Evolutionary conservation across 2,329 filamentous ascomycete species (phyloP).

Genomic region (Fusarium pseudoanthophilum): DNA sequence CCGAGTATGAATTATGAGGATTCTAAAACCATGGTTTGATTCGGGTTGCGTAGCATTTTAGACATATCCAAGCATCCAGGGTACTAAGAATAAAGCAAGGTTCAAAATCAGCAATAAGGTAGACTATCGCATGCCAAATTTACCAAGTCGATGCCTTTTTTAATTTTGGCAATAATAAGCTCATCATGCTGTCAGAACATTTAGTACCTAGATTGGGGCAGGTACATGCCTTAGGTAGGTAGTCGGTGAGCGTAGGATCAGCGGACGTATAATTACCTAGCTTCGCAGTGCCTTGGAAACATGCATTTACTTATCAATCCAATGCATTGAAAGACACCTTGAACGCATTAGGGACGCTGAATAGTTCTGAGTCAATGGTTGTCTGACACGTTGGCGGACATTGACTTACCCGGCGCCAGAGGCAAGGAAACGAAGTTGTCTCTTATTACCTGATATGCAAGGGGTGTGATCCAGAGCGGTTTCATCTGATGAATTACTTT

Average conservation of each 20-base stretch:
- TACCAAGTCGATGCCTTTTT: neutral
- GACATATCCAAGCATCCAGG: constrained; percentile 4
- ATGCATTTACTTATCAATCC: neutral
- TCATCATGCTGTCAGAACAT: neutral
- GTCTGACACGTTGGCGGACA: constrained; percentile 26
- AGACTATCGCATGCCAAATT: neutral
- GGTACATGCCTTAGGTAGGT: neutral
- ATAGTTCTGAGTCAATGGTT: constrained; percentile 22
- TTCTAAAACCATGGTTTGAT: neutral
- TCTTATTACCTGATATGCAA: constrained; percentile 7
- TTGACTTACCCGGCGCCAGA: constrained; percentile 14
- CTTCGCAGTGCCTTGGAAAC: neutral
- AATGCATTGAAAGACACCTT: constrained; percentile 10
- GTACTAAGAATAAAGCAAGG: neutral
- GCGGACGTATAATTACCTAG: neutral
- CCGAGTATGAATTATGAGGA: constrained; percentile 6
- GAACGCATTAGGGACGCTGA: neutral
- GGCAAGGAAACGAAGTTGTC: constrained; percentile 14
- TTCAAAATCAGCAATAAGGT: neutral
- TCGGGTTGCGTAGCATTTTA: constrained; percentile 16
- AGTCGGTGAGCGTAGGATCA: neutral
- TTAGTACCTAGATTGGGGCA: neutral
- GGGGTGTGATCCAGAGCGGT: constrained; percentile 21
- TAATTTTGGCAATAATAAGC: constrained; percentile 15
- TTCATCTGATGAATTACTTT: constrained; percentile 25